A percentile compares a stretch with the other conserved stretches of the same genome.
Conservation (phyloP, 2,329 filamentous ascomycete species). For the Pestalotiopsis sp. region DNA sequence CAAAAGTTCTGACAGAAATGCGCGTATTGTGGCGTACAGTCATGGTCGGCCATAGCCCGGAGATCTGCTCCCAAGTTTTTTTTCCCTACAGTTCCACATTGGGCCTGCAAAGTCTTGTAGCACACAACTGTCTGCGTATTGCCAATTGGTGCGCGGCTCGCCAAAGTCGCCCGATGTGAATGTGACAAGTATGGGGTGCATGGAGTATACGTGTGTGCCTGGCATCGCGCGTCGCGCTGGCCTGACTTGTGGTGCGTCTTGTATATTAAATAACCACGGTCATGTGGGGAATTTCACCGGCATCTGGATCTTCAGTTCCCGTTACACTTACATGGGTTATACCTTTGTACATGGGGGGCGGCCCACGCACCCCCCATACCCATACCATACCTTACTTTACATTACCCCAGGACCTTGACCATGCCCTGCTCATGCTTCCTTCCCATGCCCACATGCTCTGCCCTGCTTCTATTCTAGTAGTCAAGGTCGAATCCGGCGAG, state of each 20-base stretch:
- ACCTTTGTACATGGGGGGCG: background rate
- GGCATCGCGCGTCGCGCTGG: conserved; percentile 20
- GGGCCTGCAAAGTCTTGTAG: too few species aligned
- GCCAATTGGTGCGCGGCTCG: background rate
- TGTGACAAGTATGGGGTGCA: conserved; percentile 16
- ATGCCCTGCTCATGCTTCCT: background rate
- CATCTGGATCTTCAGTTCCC: conserved; percentile 22
- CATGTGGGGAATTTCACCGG: conserved; percentile 25
- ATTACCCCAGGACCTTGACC: background rate
- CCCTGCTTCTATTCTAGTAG: background rate
- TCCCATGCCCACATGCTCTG: conserved; percentile 2
- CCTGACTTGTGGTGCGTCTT: conserved; percentile 25
- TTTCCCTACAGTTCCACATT: background rate
- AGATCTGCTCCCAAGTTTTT: conserved; percentile 8
- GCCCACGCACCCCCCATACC: background rate
- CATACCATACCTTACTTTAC: background rate
- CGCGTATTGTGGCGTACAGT: background rate
- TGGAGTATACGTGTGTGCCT: conserved; percentile 20
- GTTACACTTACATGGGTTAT: conserved; percentile 2
- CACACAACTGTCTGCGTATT: background rate
- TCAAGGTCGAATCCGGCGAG: background rate
- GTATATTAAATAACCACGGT: conserved; percentile 28
- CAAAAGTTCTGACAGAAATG: background rate
- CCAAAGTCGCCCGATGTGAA: background rate
- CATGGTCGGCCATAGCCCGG: conserved; percentile 2